Evolutionary conservation across 2,329 filamentous ascomycete species (phyloP).

Genomic region (Aspergillus ochraceus): DNA sequence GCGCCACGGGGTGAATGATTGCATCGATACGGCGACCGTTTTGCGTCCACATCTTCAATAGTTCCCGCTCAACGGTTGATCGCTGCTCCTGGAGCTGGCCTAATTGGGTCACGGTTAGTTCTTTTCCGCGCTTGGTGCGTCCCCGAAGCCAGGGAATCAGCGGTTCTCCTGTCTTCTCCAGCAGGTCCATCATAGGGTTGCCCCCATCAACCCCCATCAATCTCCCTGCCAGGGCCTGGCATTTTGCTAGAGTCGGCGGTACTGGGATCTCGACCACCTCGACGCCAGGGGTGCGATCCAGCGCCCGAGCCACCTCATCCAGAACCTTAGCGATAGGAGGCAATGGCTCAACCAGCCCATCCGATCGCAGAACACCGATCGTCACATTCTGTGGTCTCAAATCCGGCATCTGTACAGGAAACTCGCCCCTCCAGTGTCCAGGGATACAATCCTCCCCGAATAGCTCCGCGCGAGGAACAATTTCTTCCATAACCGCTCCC

Average conservation of each 20-base stretch:
- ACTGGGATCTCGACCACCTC: constrained; percentile 60
- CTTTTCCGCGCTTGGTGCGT: constrained; percentile 51
- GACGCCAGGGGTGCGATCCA: constrained; percentile 45
- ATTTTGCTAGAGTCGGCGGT: constrained; percentile 53
- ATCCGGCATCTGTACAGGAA: constrained; percentile 15
- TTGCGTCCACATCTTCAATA: constrained; percentile 57
- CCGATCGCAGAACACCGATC: constrained; percentile 44
- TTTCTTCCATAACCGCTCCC: constrained; percentile 50
- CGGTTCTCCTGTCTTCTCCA: constrained; percentile 57
- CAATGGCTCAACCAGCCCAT: constrained; percentile 38
- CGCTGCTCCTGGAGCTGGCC: constrained; percentile 55
- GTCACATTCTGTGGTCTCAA: constrained; percentile 35
- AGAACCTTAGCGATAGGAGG: constrained; percentile 43
- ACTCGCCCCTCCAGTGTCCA: constrained; percentile 40
- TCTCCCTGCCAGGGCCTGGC: constrained; percentile 57
- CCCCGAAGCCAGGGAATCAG: constrained; percentile 61
- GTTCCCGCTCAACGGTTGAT: constrained; percentile 54
- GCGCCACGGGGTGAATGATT: constrained; percentile 63
- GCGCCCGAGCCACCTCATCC: constrained; percentile 36
- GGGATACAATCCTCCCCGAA: constrained; percentile 52
- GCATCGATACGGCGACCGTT: constrained; percentile 52
- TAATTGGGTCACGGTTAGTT: constrained; percentile 50
- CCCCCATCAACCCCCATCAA: constrained; percentile 61
- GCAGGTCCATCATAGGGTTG: constrained; percentile 56
- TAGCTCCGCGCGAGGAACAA: constrained; percentile 53